Percentiles rank a stretch among this genome's conserved stretches.
phyloP scores from a whole-genome alignment of 106 monocot genomes.

The Dendrobium huoshanense region DNA sequence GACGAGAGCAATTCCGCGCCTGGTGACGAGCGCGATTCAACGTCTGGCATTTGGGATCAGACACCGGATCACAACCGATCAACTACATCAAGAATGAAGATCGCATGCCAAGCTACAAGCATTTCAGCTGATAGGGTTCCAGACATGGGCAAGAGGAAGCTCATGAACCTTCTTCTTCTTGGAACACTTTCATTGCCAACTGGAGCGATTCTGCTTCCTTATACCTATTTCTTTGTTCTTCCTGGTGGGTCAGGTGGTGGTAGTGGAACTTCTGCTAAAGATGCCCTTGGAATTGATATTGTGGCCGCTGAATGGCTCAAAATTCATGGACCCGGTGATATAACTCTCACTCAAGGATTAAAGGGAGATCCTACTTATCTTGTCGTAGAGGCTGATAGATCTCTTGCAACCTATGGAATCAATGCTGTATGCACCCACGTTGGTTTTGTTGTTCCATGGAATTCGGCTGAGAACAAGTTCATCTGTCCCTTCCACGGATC shows the following conservation, averaged over 20 bases:
- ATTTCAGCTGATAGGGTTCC: slow-evolving; percentile 66
- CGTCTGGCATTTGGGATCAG: no score
- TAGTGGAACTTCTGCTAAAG: slow-evolving; percentile 69
- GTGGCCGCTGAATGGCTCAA: slow-evolving; percentile 59
- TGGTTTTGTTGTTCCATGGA: slow-evolving; percentile 96
- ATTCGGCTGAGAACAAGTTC: slow-evolving; percentile 88
- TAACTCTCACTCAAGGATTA: slow-evolving; percentile 85
- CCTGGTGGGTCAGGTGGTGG: slow-evolving; percentile 48
- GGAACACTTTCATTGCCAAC: slow-evolving; percentile 47
- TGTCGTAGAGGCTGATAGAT: slow-evolving; percentile 76
- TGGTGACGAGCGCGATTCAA: no score
- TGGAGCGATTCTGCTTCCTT: slow-evolving; percentile 48
- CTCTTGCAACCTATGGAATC: slow-evolving; percentile 85
- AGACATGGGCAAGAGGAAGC: slow-evolving; percentile 67
- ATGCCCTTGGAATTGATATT: slow-evolving; percentile 85
- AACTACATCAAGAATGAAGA: not conserved
- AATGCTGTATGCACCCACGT: slow-evolving; percentile 97
- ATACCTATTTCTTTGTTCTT: slow-evolving; percentile 52
- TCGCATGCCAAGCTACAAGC: slow-evolving; percentile 55
- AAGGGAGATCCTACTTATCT: slow-evolving; percentile 99
- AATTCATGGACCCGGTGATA: slow-evolving; percentile 83
- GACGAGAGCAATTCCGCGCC: no score
- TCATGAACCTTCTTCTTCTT: slow-evolving; percentile 60
- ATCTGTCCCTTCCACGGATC: slow-evolving; percentile 98
- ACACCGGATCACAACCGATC: no score